Percentiles rank a stretch among this genome's conserved stretches.
Conservation (phyloP, 129 eudicot genomes). For the Apium graveolens region DNA sequence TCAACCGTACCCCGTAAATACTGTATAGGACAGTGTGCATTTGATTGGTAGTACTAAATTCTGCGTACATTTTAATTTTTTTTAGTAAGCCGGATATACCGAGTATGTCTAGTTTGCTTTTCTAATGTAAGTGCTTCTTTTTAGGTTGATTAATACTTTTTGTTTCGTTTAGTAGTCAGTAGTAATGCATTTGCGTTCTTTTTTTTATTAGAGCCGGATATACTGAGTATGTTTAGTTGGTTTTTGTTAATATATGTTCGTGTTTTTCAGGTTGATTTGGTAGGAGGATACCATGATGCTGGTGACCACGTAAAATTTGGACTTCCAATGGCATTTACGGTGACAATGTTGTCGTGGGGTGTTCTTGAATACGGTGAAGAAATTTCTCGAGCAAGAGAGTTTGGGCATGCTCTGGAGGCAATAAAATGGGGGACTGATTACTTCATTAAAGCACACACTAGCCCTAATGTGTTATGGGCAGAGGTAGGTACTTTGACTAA, state of each 20-base stretch:
- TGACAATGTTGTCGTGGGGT: slow-evolving; percentile 85
- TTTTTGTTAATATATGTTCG: too few species aligned
- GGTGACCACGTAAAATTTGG: slow-evolving; percentile 95
- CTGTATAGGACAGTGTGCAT: too few species aligned
- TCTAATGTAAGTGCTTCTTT: too few species aligned
- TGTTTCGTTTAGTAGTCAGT: too few species aligned
- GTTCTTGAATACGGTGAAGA: slow-evolving; percentile 49
- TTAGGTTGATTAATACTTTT: background rate
- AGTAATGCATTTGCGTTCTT: background rate
- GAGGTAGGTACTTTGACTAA: slow-evolving; percentile 35
- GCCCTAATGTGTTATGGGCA: slow-evolving; percentile 88
- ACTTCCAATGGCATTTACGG: slow-evolving; percentile 85
- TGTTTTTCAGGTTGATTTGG: slow-evolving; percentile 61
- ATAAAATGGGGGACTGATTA: slow-evolving; percentile 96
- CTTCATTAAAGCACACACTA: slow-evolving; percentile 84
- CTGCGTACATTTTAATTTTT: background rate
- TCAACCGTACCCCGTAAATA: too few species aligned
- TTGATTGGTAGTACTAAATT: too few species aligned
- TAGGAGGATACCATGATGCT: slow-evolving; percentile 94
- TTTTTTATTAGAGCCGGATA: background rate
- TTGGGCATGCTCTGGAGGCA: slow-evolving; percentile 58
- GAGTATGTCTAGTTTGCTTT: background rate
- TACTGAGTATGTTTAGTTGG: background rate
- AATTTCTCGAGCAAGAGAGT: slow-evolving; percentile 50
- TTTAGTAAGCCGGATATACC: background rate